phyloP scores from a whole-genome alignment of 306 rosid genomes.

The Corylus avellana region DNA sequence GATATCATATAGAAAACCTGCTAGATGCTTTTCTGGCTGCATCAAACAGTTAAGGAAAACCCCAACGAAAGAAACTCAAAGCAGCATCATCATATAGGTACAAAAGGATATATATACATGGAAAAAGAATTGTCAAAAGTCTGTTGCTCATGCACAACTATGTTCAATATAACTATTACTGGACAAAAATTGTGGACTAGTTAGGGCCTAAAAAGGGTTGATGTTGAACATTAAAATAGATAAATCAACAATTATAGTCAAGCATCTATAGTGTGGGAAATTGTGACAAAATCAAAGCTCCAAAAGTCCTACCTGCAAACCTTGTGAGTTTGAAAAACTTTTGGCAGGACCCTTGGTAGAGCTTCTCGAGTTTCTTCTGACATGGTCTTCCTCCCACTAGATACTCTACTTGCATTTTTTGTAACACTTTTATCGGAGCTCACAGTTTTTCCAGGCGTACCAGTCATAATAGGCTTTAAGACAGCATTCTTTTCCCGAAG shows the following conservation, averaged over 20 bases:
- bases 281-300: slow-evolving; percentile 3
- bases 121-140: not conserved
- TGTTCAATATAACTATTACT: not conserved
- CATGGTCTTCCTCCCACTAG: slow-evolving; percentile 54
- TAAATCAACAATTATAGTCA: not conserved
- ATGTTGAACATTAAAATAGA: not conserved
- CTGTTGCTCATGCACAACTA: not conserved
- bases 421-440: slow-evolving; percentile 39
- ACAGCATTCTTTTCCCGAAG: slow-evolving; percentile 34
- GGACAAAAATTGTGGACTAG: not conserved
- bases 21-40: not conserved
- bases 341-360: slow-evolving; percentile 66
- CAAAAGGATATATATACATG: not conserved
- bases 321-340: slow-evolving; percentile 60
- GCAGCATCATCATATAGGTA: not conserved
- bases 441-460: slow-evolving; percentile 35
- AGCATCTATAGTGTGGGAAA: not conserved
- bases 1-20: not conserved
- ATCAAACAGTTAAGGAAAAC: not conserved
- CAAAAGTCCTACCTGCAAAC: slow-evolving; percentile 76
- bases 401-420: slow-evolving; percentile 36
- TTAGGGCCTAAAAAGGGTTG: not conserved
- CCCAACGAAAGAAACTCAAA: not conserved
- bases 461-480: slow-evolving; percentile 34
- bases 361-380: slow-evolving; percentile 79